Conservation (phyloP, 768 basidiomycete species). For the Phlegmacium glaucopus region DNA sequence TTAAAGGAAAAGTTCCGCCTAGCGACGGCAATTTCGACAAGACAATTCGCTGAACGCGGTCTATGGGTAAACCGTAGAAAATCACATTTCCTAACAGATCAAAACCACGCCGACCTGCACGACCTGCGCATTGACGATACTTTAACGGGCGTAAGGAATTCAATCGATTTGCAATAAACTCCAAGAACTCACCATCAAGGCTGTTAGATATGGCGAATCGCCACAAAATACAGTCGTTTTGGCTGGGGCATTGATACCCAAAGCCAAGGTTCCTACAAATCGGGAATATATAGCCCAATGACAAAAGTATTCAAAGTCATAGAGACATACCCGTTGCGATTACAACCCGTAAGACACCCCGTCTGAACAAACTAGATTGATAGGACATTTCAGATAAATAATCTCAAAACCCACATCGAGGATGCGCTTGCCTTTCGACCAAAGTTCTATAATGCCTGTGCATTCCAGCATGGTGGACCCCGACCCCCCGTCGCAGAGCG, state of each 20-base stretch:
- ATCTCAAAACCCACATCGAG: neutral
- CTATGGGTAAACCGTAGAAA: slow-evolving; percentile 65
- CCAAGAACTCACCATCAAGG: slow-evolving; percentile 47
- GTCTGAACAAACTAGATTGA: slow-evolving; percentile 51
- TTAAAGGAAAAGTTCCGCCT: slow-evolving; percentile 62
- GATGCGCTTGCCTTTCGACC: slow-evolving; percentile 45
- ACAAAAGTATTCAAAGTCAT: neutral
- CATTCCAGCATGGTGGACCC: slow-evolving; percentile 71
- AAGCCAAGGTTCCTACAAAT: slow-evolving; percentile 54
- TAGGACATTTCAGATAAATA: neutral
- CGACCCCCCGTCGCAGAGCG: slow-evolving; percentile 58
- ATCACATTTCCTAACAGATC: slow-evolving; percentile 69
- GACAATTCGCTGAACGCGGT: slow-evolving; percentile 60
- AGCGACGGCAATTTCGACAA: slow-evolving; percentile 62
- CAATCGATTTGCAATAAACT: neutral
- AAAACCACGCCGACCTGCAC: slow-evolving; percentile 70
- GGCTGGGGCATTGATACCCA: slow-evolving; percentile 74
- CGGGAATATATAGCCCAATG: neutral
- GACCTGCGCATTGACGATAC: slow-evolving; percentile 74
- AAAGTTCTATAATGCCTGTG: slow-evolving; percentile 54
- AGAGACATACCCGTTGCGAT: slow-evolving; percentile 53
- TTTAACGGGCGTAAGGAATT: slow-evolving; percentile 16
- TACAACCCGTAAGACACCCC: slow-evolving; percentile 59
- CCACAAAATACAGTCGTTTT: slow-evolving; percentile 64
- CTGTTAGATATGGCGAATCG: slow-evolving; percentile 58